These are phyloP conservation scores for Gossypium bickii DNA, from an alignment of 345 rosid genomes.

Conservation along the genomic window DNA sequence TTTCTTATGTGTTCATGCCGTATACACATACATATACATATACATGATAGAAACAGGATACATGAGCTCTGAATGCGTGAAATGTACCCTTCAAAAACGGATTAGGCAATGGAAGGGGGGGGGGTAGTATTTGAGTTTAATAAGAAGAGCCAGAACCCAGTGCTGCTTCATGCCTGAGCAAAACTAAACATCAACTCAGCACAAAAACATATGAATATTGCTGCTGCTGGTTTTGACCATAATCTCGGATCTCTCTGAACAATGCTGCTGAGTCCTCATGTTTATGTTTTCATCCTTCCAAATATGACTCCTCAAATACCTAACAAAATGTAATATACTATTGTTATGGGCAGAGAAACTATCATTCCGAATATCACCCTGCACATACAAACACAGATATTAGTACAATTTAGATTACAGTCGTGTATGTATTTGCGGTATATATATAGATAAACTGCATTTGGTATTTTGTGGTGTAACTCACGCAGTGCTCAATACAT, in stretches of 20 bases:
- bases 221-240: not conserved
- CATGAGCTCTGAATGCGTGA: not conserved
- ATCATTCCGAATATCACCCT: slow-evolving; percentile 23
- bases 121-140: not conserved
- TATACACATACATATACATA: not conserved
- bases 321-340: slow-evolving; percentile 13
- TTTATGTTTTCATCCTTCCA: not conserved
- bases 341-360: slow-evolving; percentile 17
- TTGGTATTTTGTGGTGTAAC: not conserved
- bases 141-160: not conserved
- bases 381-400: not conserved
- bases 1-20: not conserved
- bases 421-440: not conserved
- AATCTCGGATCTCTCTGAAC: no score
- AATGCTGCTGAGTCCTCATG: not conserved
- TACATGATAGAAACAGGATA: slow-evolving; percentile 4
- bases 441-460: no score
- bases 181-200: not conserved
- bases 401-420: not conserved
- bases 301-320: slow-evolving; percentile 6
- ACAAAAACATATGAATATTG: not conserved
- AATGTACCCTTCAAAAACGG: slow-evolving; percentile 7
- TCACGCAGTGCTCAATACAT: slow-evolving; percentile 19
- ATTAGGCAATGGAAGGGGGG: not conserved
- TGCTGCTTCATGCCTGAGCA: not conserved